A percentile compares a stretch with the other conserved stretches of the same genome.
These are phyloP conservation scores for Arthrinium phaeospermum DNA, from an alignment of 2,329 filamentous ascomycete species.

Conservation along the genomic window DNA sequence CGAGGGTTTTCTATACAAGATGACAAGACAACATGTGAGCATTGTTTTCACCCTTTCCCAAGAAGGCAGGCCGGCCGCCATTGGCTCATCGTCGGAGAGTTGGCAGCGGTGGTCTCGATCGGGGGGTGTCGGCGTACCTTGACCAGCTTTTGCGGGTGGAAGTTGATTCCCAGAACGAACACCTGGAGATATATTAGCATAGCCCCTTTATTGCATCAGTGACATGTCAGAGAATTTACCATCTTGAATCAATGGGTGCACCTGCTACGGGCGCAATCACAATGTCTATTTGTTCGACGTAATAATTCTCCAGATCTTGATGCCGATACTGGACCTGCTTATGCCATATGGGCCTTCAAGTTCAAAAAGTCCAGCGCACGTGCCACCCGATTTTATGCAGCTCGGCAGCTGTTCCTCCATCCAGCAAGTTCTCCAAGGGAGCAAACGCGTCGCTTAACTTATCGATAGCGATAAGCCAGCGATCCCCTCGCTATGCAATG, in stretches of 20 bases:
- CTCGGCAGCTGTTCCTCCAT: constrained; percentile 14
- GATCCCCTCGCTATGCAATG: neutral
- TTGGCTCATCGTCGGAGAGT: neutral
- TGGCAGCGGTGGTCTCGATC: neutral
- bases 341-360: neutral
- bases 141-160: constrained; percentile 82
- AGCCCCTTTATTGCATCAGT: neutral
- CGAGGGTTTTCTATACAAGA: constrained; percentile 68
- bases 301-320: neutral
- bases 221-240: constrained; percentile 19
- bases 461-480: constrained; percentile 9
- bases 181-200: constrained; percentile 57
- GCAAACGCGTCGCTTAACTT: neutral
- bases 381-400: constrained; percentile 7
- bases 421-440: neutral
- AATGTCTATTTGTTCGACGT: neutral
- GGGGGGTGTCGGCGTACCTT: constrained; percentile 61
- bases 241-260: constrained; percentile 21
- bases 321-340: neutral
- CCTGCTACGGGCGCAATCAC: constrained; percentile 5
- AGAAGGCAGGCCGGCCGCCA: neutral
- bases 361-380: constrained; percentile 9
- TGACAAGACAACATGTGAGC: neutral
- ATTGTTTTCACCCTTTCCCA: neutral
- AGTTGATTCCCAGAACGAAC: constrained; percentile 86